Conservation (phyloP, 768 basidiomycete species). For the Kwoniella newhampshirensis region DNA sequence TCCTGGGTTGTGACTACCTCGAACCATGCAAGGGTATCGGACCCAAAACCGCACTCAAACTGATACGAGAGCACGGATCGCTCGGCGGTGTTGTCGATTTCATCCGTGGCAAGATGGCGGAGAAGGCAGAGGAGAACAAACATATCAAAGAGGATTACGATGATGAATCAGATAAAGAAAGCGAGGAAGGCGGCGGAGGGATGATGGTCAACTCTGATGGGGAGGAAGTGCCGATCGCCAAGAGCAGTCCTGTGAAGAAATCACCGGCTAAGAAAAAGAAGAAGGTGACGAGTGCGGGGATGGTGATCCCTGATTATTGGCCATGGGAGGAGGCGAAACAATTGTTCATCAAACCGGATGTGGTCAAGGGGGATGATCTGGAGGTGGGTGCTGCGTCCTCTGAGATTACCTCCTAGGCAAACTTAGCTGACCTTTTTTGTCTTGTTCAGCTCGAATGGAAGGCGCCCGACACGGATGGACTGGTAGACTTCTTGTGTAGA, state of each 20-base stretch:
- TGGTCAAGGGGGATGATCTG: slow-evolving; percentile 76
- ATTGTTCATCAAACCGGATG: slow-evolving; percentile 85
- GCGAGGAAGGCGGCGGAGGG: slow-evolving; percentile 65
- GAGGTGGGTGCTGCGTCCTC: slow-evolving; percentile 61
- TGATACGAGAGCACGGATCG: slow-evolving; percentile 75
- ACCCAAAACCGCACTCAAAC: slow-evolving; percentile 90
- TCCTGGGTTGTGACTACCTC: slow-evolving; percentile 96
- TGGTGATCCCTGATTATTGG: slow-evolving; percentile 89
- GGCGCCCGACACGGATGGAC: slow-evolving; percentile 84
- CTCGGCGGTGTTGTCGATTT: slow-evolving; percentile 73
- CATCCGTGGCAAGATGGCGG: slow-evolving; percentile 69
- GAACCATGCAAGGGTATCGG: slow-evolving; percentile 98
- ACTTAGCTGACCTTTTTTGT: not conserved
- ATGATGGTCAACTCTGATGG: slow-evolving; percentile 56
- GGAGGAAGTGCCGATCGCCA: slow-evolving; percentile 52
- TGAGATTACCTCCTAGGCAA: too few species aligned
- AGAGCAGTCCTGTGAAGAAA: slow-evolving; percentile 53
- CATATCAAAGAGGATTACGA: slow-evolving; percentile 37
- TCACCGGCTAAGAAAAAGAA: slow-evolving; percentile 54
- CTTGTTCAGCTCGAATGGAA: slow-evolving; percentile 81
- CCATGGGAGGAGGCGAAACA: slow-evolving; percentile 93
- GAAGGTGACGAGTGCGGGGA: slow-evolving; percentile 68
- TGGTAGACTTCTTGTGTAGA: slow-evolving; percentile 86
- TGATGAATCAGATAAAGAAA: slow-evolving; percentile 59
- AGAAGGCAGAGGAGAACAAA: slow-evolving; percentile 48